Evolutionary conservation across 2,329 filamentous ascomycete genomes (phyloP), one percentile per base, ranked within the genome.

Genomic region (Didymosphaeria variabile): DNA sequence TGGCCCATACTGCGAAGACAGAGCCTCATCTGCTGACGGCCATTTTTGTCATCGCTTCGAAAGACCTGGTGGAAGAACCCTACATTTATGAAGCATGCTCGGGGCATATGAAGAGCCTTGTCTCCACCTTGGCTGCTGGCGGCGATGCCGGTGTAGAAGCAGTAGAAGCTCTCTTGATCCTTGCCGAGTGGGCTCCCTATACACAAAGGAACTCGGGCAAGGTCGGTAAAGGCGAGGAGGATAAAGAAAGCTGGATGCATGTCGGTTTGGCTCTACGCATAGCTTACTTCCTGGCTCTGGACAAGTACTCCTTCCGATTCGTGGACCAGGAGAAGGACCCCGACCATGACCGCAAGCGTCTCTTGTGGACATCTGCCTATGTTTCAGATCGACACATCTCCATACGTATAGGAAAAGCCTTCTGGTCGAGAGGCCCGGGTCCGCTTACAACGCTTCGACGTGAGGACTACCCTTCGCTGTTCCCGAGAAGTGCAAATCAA

Each of bases 171-270:
- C 77, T 92, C 1, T 79, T 92, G 0, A 80, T 92, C 2, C 84
- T 92, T 1, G 90, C 90, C 0, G 90, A 92, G 70, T 92, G 90
- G 90, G 89, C 88, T 7, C 88, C 89, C 0, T 89, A 90, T 62
- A 87, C 87, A 0, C 84, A 88, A 1, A 81, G 88, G 6, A 84
- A 84, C 2, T 86, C 87, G 32, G 87, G 87, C 34, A 83, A 86
- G 29, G 87, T 92, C 21, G 90, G 90, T 0, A 84, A 89, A 58
- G 90, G 90, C 9, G 90, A 92, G 73, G 90, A 92, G 71, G 90
- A 92, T 67, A 85, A 90, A 47, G 89, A 90, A 32, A 89, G 89
- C 0, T 92, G 90, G 90, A 92, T 92, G 89, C 88, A 91, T 67
- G 88, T 91, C 6, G 90, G 90, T 1, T 84, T 90, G 21, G 90